Evolutionary conservation across 139 green algal species (phyloP).

Genomic region (Coccomyxa sp.): DNA sequence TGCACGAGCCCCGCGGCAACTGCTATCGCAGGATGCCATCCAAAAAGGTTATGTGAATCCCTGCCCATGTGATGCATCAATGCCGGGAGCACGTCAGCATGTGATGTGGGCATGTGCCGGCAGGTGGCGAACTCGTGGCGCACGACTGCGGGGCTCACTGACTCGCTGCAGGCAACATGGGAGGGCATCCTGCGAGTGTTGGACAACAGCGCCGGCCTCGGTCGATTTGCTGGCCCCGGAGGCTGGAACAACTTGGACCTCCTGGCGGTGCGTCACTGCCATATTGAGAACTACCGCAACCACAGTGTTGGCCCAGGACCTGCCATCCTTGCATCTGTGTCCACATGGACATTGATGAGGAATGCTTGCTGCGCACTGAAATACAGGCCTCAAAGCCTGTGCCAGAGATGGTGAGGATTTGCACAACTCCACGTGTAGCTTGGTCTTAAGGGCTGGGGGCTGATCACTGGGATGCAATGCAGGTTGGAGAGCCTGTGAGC

Average conservation of each 20-base stretch:
- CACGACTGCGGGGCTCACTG: slow-evolving; percentile 33
- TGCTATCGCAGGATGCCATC: background rate
- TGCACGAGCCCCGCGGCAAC: background rate
- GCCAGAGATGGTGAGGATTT: no score
- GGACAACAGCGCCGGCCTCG: slow-evolving; percentile 39
- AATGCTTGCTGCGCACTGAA: background rate
- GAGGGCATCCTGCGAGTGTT: slow-evolving; percentile 28
- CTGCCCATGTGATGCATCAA: background rate
- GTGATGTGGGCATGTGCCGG: background rate
- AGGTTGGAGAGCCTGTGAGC: slow-evolving; percentile 34
- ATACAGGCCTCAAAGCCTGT: background rate
- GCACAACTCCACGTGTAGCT: no score
- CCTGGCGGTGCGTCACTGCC: slow-evolving; percentile 42
- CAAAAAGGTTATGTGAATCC: background rate
- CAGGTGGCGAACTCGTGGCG: slow-evolving; percentile 43
- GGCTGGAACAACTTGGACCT: slow-evolving; percentile 64
- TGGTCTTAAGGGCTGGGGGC: no score
- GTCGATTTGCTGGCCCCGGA: slow-evolving; percentile 42
- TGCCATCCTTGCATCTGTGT: background rate
- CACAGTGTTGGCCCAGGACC: background rate
- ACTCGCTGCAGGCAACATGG: slow-evolving; percentile 14
- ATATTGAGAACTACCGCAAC: background rate
- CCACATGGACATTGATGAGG: background rate
- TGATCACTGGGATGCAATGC: background rate
- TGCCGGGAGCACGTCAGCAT: background rate